phyloP scores from a whole-genome alignment of 1,284 basidiomycete genomes.

The Austropuccinia psidii region DNA sequence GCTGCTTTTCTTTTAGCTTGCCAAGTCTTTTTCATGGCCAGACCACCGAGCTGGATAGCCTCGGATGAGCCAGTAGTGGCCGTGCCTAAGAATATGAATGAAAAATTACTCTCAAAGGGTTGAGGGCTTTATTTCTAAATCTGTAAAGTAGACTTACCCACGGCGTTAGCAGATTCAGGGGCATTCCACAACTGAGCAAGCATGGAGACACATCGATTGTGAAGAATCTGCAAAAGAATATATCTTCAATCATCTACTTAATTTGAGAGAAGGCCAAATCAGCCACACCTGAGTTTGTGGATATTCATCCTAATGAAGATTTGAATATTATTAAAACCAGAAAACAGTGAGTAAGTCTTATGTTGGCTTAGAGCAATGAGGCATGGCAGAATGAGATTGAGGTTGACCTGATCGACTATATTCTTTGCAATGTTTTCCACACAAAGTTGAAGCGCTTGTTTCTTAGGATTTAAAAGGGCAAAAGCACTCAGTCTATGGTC shows the following conservation, averaged over 20 bases:
- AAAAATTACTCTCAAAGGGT: neutral
- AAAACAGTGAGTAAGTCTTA: neutral
- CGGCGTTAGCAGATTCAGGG: constrained; percentile 61
- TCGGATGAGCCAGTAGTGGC: constrained; percentile 87
- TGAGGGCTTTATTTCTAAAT: neutral
- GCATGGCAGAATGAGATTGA: constrained; percentile 63
- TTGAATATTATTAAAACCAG: neutral
- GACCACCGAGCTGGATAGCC: constrained; percentile 72
- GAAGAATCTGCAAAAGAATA: constrained; percentile 36
- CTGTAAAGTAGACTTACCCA: constrained; percentile 52
- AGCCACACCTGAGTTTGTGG: constrained; percentile 19
- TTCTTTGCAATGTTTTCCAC: constrained; percentile 67
- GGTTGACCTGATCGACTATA: constrained; percentile 83
- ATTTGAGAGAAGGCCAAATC: neutral
- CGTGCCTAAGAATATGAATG: constrained; percentile 50
- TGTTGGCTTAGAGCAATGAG: neutral
- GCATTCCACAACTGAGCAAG: constrained; percentile 91
- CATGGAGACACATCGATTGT: constrained; percentile 59
- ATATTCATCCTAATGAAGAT: constrained; percentile 1
- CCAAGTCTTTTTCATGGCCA: constrained; percentile 93
- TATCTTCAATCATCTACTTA: constrained; percentile 3
- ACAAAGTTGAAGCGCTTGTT: constrained; percentile 63
- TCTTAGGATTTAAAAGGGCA: constrained; percentile 38
- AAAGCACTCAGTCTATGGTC: neutral
- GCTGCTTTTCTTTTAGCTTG: constrained; percentile 75